Evolutionary conservation across 129 eudicot genomes (phyloP), one percentile per base, ranked within the genome.

Genomic region (Chrysanthemum lavandulifolium): DNA sequence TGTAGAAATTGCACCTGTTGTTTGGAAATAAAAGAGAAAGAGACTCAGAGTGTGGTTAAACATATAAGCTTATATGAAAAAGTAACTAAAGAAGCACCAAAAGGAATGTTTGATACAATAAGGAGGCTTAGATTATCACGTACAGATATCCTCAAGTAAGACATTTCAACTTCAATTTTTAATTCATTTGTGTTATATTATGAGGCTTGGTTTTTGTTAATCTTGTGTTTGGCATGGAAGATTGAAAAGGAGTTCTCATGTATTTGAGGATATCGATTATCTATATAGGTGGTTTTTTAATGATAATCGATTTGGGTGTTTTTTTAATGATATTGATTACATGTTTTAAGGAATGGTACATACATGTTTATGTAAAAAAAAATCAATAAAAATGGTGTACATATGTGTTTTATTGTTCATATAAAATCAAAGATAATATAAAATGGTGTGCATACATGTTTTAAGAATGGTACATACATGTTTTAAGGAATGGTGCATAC

Each of bases 71-170:
- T 73, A 5, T 73, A 75, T 50, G 81, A 66, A 23, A 75, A 67
- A 31, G 82, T 73, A 36, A 68, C 73, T 1, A 53, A 52, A 10
- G 84, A 69, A 60, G 83, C 81, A 15, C 80, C 81, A 25, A 78
- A 68, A 66, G 86, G 66, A 33, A 63, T 87, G 67, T 83, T 85
- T 67, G 84, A 80, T 48, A 79, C 83, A 12, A 79, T 87, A 59
- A 85, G 84, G 82, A 82, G 54, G 70, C 85, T 90, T 54, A 83
- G 79, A 14, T 65, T 90, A 73, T 87, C 91, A 14, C 95, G 97
- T 23, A 73, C 63, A 2, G 87, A 90, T 61, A 78, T 90, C 62
- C 81, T 85, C 77, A 85, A 83, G 97, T 87, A 83, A 76, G 87
- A 59, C 60, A 67, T 16, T 56, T 6, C 9, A 6, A 6, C 18